Percentiles rank a stretch among this genome's conserved stretches.
phyloP scores from a whole-genome alignment of 495 filamentous ascomycete genomes.

The Neurospora sp. region DNA sequence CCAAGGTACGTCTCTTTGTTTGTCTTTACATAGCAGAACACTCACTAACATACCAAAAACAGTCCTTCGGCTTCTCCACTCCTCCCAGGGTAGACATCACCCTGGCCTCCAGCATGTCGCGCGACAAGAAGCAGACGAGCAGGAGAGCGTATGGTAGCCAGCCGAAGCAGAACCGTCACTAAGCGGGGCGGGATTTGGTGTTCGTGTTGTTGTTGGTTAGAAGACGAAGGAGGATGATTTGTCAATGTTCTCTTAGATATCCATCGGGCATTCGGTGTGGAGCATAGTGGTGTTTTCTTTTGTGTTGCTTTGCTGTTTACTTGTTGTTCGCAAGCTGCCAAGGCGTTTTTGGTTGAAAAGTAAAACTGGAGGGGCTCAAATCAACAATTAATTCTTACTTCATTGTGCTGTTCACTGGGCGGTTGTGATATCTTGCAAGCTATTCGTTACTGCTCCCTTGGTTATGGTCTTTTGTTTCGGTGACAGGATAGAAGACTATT shows the following conservation, averaged over 20 bases:
- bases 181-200: background rate
- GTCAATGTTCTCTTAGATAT: background rate
- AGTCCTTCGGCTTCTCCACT: constrained; percentile 75
- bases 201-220: background rate
- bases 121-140: constrained; percentile 73
- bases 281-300: constrained; percentile 1
- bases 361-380: background rate
- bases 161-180: constrained; percentile 27
- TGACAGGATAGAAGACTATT: too few species aligned
- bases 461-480: too few species aligned
- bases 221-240: background rate
- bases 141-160: constrained; percentile 73
- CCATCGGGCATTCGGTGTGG: background rate
- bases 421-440: background rate
- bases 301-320: background rate
- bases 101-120: constrained; percentile 74
- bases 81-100: constrained; percentile 90
- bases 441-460: too few species aligned
- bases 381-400: background rate
- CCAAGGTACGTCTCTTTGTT: constrained; percentile 40
- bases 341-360: background rate
- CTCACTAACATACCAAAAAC: constrained; percentile 1
- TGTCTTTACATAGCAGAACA: too few species aligned
- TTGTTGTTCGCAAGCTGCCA: background rate
- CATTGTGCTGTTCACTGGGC: background rate